Percentiles rank a stretch among this genome's conserved stretches.
Evolutionary conservation across 805 yeast genomes (phyloP).

Genomic region (Suhomyces sp.): DNA sequence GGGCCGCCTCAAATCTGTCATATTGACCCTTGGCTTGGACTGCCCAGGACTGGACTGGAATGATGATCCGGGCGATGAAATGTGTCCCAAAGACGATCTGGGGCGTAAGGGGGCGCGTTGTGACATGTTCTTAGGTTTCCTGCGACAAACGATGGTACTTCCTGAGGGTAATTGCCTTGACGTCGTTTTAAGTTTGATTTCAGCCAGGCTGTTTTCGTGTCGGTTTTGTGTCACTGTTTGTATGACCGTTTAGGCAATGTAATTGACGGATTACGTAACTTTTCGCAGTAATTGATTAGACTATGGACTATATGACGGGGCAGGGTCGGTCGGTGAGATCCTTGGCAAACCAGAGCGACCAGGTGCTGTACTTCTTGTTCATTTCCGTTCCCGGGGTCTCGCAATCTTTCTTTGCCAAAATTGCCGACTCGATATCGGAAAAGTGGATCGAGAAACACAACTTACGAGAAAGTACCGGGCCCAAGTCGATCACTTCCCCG

Average conservation of each 20-base stretch:
- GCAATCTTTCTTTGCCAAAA: slow-evolving; percentile 47
- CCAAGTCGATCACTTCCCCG: slow-evolving; percentile 60
- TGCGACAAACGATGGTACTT: neutral
- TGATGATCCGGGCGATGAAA: neutral
- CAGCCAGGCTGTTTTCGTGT: neutral
- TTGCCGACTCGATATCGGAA: slow-evolving; percentile 56
- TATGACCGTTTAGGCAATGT: slow-evolving; percentile 5
- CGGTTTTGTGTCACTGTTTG: slow-evolving; percentile 2
- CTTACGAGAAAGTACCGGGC: slow-evolving; percentile 66
- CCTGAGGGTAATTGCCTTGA: neutral
- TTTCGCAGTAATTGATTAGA: neutral
- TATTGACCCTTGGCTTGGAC: slow-evolving; percentile 7
- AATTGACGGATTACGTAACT: neutral
- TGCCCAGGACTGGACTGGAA: neutral
- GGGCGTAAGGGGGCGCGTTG: slow-evolving; percentile 27
- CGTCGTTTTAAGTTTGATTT: neutral
- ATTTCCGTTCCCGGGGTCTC: slow-evolving; percentile 30
- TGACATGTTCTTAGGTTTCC: slow-evolving; percentile 7
- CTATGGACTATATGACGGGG: slow-evolving; percentile 2
- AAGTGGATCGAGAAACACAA: slow-evolving; percentile 60
- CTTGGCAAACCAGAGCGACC: slow-evolving; percentile 65
- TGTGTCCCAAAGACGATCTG: slow-evolving; percentile 22
- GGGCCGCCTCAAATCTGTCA: slow-evolving; percentile 28
- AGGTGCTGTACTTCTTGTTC: slow-evolving; percentile 47
- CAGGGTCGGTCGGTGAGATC: slow-evolving; percentile 65